Percentiles rank a stretch among this genome's conserved stretches.
phyloP scores from a whole-genome alignment of 441 rosid genomes.

The Pelargonium citronellum region DNA sequence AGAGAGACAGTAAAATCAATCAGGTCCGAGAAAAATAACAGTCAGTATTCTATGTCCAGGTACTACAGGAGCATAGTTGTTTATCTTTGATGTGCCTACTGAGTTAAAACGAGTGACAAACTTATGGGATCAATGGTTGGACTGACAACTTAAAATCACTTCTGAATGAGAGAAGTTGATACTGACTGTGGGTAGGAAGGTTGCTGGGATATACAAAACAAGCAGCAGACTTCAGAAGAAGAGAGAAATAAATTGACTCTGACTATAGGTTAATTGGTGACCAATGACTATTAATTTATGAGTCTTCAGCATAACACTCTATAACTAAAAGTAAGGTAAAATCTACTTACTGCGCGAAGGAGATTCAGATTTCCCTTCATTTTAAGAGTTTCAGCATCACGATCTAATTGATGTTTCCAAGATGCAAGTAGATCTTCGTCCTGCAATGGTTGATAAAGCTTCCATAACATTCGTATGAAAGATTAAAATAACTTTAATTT shows the following conservation, averaged over 20 bases:
- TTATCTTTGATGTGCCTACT: not conserved
- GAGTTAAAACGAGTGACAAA: not conserved
- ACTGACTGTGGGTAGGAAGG: not conserved
- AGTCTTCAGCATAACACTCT: not conserved
- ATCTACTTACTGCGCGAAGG: constrained; percentile 63
- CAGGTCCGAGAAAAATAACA: not conserved
- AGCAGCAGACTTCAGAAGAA: constrained; percentile 6
- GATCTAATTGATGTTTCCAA: constrained; percentile 93
- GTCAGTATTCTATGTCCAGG: not conserved
- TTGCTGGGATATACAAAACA: not conserved
- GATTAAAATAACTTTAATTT: constrained; percentile 6
- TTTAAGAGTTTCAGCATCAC: constrained; percentile 84
- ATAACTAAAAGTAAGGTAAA: not conserved
- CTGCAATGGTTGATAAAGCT: constrained; percentile 35
- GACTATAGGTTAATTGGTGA: not conserved
- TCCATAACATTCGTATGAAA: not conserved
- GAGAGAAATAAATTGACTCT: not conserved
- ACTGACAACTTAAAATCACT: too few species aligned
- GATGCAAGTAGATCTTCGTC: constrained; percentile 83
- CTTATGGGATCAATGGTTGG: not conserved
- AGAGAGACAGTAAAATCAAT: not conserved
- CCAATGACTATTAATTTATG: not conserved
- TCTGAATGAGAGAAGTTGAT: not conserved
- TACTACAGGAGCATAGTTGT: not conserved
- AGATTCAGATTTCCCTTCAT: constrained; percentile 63